These are phyloP conservation scores for Thalassiosira tumida DNA, from an alignment of 352 stramenopile genomes.

Conservation along the genomic window DNA sequence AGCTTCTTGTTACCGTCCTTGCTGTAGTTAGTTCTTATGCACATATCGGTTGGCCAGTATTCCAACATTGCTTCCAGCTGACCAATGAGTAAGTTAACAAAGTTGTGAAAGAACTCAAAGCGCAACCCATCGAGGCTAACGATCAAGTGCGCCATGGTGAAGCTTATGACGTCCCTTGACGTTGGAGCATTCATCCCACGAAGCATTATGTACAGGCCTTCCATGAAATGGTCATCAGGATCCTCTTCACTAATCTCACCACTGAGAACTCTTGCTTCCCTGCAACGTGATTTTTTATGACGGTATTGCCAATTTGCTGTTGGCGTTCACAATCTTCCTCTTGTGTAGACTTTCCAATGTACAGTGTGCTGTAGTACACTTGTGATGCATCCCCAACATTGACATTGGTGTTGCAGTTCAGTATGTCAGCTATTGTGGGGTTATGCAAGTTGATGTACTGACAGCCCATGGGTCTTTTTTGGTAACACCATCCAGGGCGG, in stretches of 20 bases:
- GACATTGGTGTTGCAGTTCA: slow-evolving; percentile 70
- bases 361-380: slow-evolving; percentile 63
- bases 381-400: slow-evolving; percentile 48
- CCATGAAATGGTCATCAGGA: slow-evolving; percentile 42
- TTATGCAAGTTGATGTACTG: slow-evolving; percentile 66
- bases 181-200: slow-evolving; percentile 59
- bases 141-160: slow-evolving; percentile 67
- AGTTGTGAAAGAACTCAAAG: slow-evolving; percentile 74
- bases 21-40: background rate
- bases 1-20: slow-evolving; percentile 2
- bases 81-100: slow-evolving; percentile 55
- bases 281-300: slow-evolving; percentile 46
- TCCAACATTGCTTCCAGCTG: slow-evolving; percentile 55
- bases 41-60: slow-evolving; percentile 18
- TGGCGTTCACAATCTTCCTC: slow-evolving; percentile 35
- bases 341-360: slow-evolving; percentile 53
- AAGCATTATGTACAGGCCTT: slow-evolving; percentile 69
- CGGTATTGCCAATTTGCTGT: slow-evolving; percentile 12
- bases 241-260: slow-evolving; percentile 21
- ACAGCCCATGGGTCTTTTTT: slow-evolving; percentile 51
- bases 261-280: slow-evolving; percentile 15
- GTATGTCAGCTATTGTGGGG: slow-evolving; percentile 41
- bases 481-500: slow-evolving; percentile 39
- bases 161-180: slow-evolving; percentile 57
- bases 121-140: slow-evolving; percentile 38